phyloP scores from a whole-genome alignment of 1,139 yeast species.

The Lizanozyma gosingica region DNA sequence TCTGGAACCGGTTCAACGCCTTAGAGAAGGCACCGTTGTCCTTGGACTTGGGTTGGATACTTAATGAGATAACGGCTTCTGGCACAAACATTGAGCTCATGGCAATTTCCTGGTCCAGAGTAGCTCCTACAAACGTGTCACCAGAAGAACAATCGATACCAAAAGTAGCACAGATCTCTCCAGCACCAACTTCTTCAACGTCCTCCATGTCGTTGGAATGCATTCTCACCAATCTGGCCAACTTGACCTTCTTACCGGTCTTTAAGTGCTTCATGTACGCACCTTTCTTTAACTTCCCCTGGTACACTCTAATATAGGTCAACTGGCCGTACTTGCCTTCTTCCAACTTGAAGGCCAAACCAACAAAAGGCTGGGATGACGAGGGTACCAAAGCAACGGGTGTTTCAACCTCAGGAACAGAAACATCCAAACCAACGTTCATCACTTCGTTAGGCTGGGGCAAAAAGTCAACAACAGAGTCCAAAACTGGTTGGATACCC shows the following conservation, averaged over 20 bases:
- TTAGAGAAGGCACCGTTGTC: slow-evolving; percentile 84
- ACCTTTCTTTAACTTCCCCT: slow-evolving; percentile 90
- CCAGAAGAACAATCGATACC: slow-evolving; percentile 99
- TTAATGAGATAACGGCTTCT: slow-evolving; percentile 91
- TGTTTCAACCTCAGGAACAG: slow-evolving; percentile 47
- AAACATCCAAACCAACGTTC: slow-evolving; percentile 79
- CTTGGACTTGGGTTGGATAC: slow-evolving; percentile 81
- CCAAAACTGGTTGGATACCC: slow-evolving; percentile 90
- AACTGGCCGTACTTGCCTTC: slow-evolving; percentile 98
- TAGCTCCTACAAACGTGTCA: slow-evolving; percentile 71
- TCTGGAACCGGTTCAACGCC: slow-evolving; percentile 95
- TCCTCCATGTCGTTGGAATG: slow-evolving; percentile 99
- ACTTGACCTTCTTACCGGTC: slow-evolving; percentile 88
- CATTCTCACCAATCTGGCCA: slow-evolving; percentile 95
- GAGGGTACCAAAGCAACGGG: slow-evolving; percentile 74
- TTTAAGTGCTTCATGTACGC: slow-evolving; percentile 81
- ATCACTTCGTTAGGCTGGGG: slow-evolving; percentile 92
- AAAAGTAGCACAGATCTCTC: slow-evolving; percentile 98
- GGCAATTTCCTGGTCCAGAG: slow-evolving; percentile 58
- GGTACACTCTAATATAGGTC: slow-evolving; percentile 93
- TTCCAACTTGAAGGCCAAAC: slow-evolving; percentile 94
- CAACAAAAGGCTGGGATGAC: slow-evolving; percentile 75
- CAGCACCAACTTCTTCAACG: slow-evolving; percentile 90
- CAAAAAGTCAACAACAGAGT: slow-evolving; percentile 90
- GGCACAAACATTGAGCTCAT: slow-evolving; percentile 99